Base-by-base conservation (phyloP, 2,329 filamentous ascomycete genomes). In the Cercospora zeae-maydis region DNA sequence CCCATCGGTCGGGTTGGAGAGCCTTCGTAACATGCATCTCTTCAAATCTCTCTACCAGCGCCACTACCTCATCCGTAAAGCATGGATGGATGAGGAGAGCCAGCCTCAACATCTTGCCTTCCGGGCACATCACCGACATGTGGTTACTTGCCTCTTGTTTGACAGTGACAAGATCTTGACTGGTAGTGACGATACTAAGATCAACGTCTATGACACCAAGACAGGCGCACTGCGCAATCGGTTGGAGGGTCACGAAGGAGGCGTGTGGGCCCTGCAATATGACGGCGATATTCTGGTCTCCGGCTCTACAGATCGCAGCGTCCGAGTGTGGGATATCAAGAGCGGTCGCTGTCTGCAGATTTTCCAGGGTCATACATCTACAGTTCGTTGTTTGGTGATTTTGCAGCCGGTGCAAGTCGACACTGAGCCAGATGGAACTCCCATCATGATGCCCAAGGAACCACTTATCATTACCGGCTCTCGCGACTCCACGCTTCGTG, bases 321-420 rank as follows among this genome's bases (percentile, higher is more conserved):
- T 99, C n/a, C 88, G 95, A n/a, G 93, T 99, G 0, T 99, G 95
- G 95, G 93, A 99, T 74, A 97, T 99, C 67, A 92, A 96, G 73
- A 89, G 89, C 71, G 95, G 93, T 0, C 85, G 90, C 51, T 97
- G 93, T 76, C 93, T 93, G 10, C 95, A 99, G 74, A 89, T 96
- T 0, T 99, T 99, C 75, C 93, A 97, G 73, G 96, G 95, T 0
- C 95, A 99, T 74, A 99, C 95, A 9, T 98, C 93, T 45, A 99
- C 95, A 13, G 95, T 99, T 3, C 88, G 95, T 67, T 99, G 95
- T 74, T 80, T 99, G 64, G 93, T 98, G 74, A 98, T 99, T 61
- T 81, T 99, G 47, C 89, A 96, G 83, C 92, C 95, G 0, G 88
- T 88, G 1, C 84, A 92, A 72, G 86, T 92, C 1, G 91, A 90